Conservation (phyloP, 2,329 filamentous ascomycete genomes). For the Bipolaris zeicola region DNA sequence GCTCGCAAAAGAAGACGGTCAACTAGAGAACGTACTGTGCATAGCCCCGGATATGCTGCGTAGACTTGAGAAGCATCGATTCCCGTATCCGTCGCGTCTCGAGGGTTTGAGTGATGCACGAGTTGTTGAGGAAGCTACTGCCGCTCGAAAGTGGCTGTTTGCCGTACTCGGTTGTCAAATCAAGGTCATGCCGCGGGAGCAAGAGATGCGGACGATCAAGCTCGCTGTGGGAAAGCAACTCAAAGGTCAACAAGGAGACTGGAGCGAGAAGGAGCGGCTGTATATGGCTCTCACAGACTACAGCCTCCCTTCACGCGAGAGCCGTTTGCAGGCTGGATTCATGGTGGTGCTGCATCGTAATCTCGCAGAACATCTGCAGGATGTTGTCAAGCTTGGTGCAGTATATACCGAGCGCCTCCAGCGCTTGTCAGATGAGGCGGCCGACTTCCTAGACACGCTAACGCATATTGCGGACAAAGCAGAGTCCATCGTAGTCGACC, state of each 20-base stretch:
- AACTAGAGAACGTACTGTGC: neutral
- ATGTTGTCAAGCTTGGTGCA: conserved; percentile 3
- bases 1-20: conserved; percentile 1
- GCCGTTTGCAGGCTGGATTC: conserved; percentile 18
- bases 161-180: conserved; percentile 14
- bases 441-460: conserved; percentile 3
- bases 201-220: conserved; percentile 19
- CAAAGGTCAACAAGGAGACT: neutral
- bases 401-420: conserved; percentile 6
- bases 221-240: conserved; percentile 21
- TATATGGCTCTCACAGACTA: conserved; percentile 27
- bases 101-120: conserved; percentile 3
- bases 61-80: conserved; percentile 3
- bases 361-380: conserved; percentile 11
- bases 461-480: conserved; percentile 7
- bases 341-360: conserved; percentile 20
- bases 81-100: neutral
- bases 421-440: neutral
- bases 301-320: conserved; percentile 2
- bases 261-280: conserved; percentile 21
- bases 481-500: conserved; percentile 14
- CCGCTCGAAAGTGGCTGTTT: conserved; percentile 21
- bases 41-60: neutral
- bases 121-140: neutral
- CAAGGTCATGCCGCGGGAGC: neutral